Evolutionary conservation across 805 yeast genomes (phyloP).

Genomic region (Suhomyces xylopsoci): DNA sequence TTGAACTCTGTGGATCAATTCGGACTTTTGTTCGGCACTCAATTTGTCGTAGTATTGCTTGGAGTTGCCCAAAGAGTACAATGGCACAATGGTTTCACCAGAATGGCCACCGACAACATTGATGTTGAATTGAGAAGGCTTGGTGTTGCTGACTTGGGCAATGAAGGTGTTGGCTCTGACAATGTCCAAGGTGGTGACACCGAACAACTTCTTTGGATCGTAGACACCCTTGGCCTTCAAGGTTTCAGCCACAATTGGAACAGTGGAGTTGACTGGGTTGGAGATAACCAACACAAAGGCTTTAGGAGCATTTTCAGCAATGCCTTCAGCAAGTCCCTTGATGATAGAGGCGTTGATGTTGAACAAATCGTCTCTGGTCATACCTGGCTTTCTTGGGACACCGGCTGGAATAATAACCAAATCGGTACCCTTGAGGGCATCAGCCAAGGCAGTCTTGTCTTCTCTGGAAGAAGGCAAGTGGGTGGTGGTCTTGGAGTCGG

Average conservation of each 20-base stretch:
- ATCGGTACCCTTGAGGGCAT: conserved; percentile 44
- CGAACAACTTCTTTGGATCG: conserved; percentile 72
- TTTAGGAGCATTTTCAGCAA: conserved; percentile 68
- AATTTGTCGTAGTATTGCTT: conserved; percentile 34
- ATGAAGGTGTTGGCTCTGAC: conserved; percentile 85
- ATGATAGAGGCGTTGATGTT: conserved; percentile 81
- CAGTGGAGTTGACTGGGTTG: conserved; percentile 92
- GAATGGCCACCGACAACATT: conserved; percentile 94
- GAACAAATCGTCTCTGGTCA: conserved; percentile 89
- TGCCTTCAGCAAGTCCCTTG: conserved; percentile 66
- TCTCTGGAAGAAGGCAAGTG: conserved; percentile 57
- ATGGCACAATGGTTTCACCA: conserved; percentile 90
- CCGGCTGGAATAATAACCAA: conserved; percentile 76
- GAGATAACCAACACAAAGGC: conserved; percentile 82
- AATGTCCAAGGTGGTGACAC: conserved; percentile 85
- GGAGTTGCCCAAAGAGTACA: conserved; percentile 51
- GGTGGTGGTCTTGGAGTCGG: conserved; percentile 58
- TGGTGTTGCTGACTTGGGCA: conserved; percentile 47
- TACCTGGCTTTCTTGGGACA: conserved; percentile 90
- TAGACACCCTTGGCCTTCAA: conserved; percentile 64
- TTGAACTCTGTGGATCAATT: conserved; percentile 43
- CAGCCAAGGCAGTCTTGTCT: conserved; percentile 44
- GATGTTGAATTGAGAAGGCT: conserved; percentile 54
- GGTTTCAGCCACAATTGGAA: conserved; percentile 82
- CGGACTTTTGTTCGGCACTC: conserved; percentile 30